Evolutionary conservation across 371 early-diverging fungal genomes (phyloP), one percentile per base, ranked within the genome.

Genomic region (Chytridium lagenaria): DNA sequence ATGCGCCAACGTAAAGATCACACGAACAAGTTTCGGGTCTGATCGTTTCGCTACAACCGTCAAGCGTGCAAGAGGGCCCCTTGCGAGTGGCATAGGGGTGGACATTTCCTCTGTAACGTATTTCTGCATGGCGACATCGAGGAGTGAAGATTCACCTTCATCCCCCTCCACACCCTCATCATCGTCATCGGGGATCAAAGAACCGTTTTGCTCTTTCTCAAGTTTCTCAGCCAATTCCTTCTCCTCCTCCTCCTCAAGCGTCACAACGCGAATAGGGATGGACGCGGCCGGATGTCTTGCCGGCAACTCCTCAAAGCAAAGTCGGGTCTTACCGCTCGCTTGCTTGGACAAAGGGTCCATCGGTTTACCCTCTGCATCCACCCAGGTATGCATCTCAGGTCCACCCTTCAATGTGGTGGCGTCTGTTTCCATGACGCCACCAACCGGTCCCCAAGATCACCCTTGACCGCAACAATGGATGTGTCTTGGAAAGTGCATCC

Each of bases 381-480:
- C 26, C n/a, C n/a, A 26, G 12, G 5, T 12, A 10, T 5, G 5
- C 5, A 23, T 26, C n/a, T 52, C 12, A 5, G 26, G 26, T 5
- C 16, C 12, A n/a, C 5, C 5, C 7, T 22, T 26, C 16, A 23
- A 5, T 5, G 61, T 12, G 34, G 61, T 61, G 61, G 61, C 36
- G 36, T 28, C 12, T 23, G 34, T 44, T 7, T 7, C 44, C 44
- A 44, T 44, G 55, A 52, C 55, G 55, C 26, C 26, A 26, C 44
- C 44, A 52, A 26, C n/a, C 7, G 26, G 61, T 28, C n/a, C 7
- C 37, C 61, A 61, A 16, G 19, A 61, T 26, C 34, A 61, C 37
- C 61, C 61, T 61, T 28, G 61, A 61, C 36, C 61, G 3, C 61
- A 61, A 26, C 61, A 61, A 26, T 26, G 61, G 61, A 61, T 61